Conservation (phyloP, 192 early-diverging fungal species). For the Glomus cerebriforme region DNA sequence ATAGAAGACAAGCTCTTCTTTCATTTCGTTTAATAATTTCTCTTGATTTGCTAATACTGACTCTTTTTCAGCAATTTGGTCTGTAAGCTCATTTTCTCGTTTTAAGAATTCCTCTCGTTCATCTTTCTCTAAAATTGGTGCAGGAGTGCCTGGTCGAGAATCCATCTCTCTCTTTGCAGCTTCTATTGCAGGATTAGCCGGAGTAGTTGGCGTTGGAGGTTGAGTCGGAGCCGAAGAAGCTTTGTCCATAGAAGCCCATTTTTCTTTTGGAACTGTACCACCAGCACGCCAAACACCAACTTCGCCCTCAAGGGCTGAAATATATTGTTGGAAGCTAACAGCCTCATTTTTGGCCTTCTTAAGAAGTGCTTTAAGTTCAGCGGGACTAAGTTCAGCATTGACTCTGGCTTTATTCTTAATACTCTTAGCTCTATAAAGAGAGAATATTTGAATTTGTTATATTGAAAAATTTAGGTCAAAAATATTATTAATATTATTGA, state of each 20-base stretch:
- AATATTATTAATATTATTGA: not conserved
- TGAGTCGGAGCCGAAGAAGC: slow-evolving; percentile 47
- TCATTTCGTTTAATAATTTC: slow-evolving; percentile 61
- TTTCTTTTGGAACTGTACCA: slow-evolving; percentile 60
- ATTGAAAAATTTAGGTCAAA: too few relatives aligned
- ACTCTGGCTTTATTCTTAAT: slow-evolving; percentile 99
- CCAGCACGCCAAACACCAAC: slow-evolving; percentile 88
- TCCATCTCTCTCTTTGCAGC: slow-evolving; percentile 25
- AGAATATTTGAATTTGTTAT: too few relatives aligned
- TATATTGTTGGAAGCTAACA: slow-evolving; percentile 81
- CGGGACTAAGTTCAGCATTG: slow-evolving; percentile 92
- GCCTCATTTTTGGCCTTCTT: slow-evolving; percentile 87
- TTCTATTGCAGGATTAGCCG: slow-evolving; percentile 37
- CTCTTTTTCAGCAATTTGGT: slow-evolving; percentile 92
- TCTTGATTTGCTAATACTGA: slow-evolving; percentile 68
- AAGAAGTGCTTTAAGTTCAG: slow-evolving; percentile 93
- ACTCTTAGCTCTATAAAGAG: slow-evolving; percentile 78
- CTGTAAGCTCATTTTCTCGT: slow-evolving; percentile 94
- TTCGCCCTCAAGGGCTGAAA: slow-evolving; percentile 85
- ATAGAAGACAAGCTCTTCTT: slow-evolving; percentile 71
- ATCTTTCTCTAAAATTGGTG: slow-evolving; percentile 76
- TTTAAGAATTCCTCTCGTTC: slow-evolving; percentile 93
- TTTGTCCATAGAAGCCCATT: slow-evolving; percentile 63
- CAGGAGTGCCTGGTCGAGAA: slow-evolving; percentile 76
- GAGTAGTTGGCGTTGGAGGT: slow-evolving; percentile 51